Conservation (phyloP, 768 basidiomycete species). For the Lactarius hengduanensis region DNA sequence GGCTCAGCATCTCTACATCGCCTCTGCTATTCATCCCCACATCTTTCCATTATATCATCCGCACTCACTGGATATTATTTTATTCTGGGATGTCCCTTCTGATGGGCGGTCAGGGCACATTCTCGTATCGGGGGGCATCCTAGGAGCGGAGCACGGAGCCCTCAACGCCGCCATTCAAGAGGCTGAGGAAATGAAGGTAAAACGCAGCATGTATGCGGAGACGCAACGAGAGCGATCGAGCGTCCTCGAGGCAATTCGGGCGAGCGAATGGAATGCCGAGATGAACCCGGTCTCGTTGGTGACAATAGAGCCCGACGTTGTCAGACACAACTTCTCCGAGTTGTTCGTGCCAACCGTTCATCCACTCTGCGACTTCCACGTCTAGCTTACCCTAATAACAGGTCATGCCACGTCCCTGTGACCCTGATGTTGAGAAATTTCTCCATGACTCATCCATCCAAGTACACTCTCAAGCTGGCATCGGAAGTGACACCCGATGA, state of each 20-base stretch:
- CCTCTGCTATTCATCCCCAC: conserved; percentile 45
- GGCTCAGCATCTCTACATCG: conserved; percentile 55
- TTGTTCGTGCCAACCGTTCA: conserved; percentile 48
- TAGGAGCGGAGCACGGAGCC: conserved; percentile 69
- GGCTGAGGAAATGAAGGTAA: conserved; percentile 60
- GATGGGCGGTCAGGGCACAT: conserved; percentile 61
- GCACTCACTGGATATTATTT: conserved; percentile 61
- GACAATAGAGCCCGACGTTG: conserved; percentile 41
- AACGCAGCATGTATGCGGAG: conserved; percentile 89
- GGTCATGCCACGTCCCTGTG: conserved; percentile 54
- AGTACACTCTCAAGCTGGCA: conserved; percentile 54
- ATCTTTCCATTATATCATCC: conserved; percentile 86
- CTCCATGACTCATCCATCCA: conserved; percentile 61
- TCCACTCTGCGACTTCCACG: neutral
- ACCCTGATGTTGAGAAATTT: conserved; percentile 65
- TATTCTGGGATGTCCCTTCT: conserved; percentile 73
- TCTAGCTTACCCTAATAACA: conserved; percentile 33
- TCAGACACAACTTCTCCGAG: conserved; percentile 62
- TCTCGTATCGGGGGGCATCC: conserved; percentile 52
- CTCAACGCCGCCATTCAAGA: conserved; percentile 60
- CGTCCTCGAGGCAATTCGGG: conserved; percentile 62
- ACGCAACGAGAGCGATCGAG: conserved; percentile 71
- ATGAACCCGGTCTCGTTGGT: conserved; percentile 66
- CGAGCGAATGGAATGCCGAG: conserved; percentile 76
- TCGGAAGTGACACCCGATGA: conserved; percentile 30